Evolutionary conservation across 495 filamentous ascomycete species (phyloP), one percentile per base, ranked within the genome.

Genomic region (Trichoderma reesei): DNA sequence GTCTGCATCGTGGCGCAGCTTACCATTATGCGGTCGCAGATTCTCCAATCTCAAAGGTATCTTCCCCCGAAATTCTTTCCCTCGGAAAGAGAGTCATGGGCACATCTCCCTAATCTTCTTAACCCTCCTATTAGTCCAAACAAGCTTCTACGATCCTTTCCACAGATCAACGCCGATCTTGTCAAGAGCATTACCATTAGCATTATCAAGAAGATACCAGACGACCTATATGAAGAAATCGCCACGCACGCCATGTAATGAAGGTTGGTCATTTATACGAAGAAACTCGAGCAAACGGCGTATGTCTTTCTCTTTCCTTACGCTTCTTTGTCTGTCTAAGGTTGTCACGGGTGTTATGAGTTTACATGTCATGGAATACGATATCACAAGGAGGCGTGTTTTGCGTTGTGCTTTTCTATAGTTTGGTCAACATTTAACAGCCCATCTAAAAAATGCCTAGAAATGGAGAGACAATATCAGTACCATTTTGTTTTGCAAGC

Each of bases 1-100:
- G 72, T 99, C 10, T 98, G 95, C 70, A 96, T 99, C 67, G 95
- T 98, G 33, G 91, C 92, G n/a, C 94, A 99, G 74, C 77, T 99
- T 60, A 83, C 96, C 46, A 82, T 94, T 66, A 90, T 96, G 75
- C 80, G 92, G 61, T 91, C 95, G 62, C 84, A 86, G 56, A 85
- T 99, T 63, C 75, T 98, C 66, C 83, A 82, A 42, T 92, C 87
- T 67, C 81, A 86, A 51, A 98, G 90, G 94, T 96, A 79, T 67
- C 79, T 79, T 1, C 3, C n/a, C 14, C 20, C 26, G 1, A 26
- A 26, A 26, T 26, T 26, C 26, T 8, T 36, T 41, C 41, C 11
- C 36, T 14, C 59, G 14, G 26, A n/a, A 8, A n/a, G 8, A n/a
- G 7, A 18, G 64, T 44, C 48, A 60, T 64, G 16, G 10, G 59